These are phyloP conservation scores for Aspergillus tamarii DNA, from an alignment of 2,329 filamentous ascomycete genomes.

Conservation along the genomic window DNA sequence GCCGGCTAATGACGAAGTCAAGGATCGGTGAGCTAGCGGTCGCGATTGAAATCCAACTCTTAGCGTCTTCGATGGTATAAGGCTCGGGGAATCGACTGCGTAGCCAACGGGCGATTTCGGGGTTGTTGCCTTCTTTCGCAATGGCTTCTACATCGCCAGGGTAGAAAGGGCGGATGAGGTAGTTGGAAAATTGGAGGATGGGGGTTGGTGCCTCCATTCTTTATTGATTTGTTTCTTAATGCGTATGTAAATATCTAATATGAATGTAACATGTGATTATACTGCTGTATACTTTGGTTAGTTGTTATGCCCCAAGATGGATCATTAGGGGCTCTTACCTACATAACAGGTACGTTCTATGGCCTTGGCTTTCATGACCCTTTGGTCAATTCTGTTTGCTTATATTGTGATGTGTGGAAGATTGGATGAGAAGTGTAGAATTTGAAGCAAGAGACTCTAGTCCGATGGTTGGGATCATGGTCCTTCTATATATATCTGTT, in stretches of 20 bases:
- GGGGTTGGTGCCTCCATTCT: neutral
- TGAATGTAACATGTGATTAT: neutral
- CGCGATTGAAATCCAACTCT: slow-evolving; percentile 4
- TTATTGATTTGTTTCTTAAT: neutral
- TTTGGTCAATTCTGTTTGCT: neutral
- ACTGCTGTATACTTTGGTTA: neutral
- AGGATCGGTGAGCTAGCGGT: neutral
- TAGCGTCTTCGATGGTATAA: slow-evolving; percentile 6
- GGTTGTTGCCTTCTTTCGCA: slow-evolving; percentile 16
- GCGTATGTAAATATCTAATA: neutral
- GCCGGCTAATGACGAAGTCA: slow-evolving; percentile 7
- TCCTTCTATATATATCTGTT: neutral
- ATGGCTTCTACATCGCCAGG: slow-evolving; percentile 1
- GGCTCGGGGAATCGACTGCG: slow-evolving; percentile 14
- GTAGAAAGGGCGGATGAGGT: slow-evolving; percentile 10
- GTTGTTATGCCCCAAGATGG: neutral
- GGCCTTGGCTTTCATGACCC: neutral
- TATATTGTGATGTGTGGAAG: neutral
- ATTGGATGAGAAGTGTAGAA: neutral
- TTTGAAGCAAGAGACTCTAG: neutral
- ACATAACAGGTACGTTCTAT: neutral
- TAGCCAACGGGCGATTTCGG: slow-evolving; percentile 13
- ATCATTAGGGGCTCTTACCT: neutral
- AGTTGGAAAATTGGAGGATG: neutral
- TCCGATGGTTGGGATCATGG: neutral